phyloP scores from a whole-genome alignment of 768 basidiomycete species.

The Rubroboletus satanas region DNA sequence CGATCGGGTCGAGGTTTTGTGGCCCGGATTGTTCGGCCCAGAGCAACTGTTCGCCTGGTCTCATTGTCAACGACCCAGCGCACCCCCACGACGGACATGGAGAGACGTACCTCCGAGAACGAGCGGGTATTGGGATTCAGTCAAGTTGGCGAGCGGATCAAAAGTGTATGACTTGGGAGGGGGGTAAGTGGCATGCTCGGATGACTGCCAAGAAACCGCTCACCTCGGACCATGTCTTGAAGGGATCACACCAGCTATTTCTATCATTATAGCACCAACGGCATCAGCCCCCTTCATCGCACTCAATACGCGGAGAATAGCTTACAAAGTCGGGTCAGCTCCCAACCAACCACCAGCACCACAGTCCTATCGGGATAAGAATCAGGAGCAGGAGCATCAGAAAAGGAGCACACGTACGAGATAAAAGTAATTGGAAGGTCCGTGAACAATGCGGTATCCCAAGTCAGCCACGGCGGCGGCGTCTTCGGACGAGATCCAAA shows the following conservation, averaged over 20 bases:
- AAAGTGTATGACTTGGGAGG: slow-evolving; percentile 41
- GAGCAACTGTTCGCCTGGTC: slow-evolving; percentile 36
- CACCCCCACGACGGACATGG: neutral
- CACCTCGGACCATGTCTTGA: slow-evolving; percentile 50
- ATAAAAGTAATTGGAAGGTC: slow-evolving; percentile 52
- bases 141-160: slow-evolving; percentile 45
- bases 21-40: slow-evolving; percentile 48
- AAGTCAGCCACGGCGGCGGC: slow-evolving; percentile 36
- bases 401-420: slow-evolving; percentile 26
- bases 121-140: slow-evolving; percentile 31
- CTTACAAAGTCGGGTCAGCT: slow-evolving; percentile 29
- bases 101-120: slow-evolving; percentile 35
- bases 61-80: neutral
- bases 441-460: slow-evolving; percentile 45
- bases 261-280: slow-evolving; percentile 11
- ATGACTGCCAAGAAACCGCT: slow-evolving; percentile 11
- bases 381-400: neutral
- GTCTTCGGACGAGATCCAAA: slow-evolving; percentile 46
- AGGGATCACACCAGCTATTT: slow-evolving; percentile 48
- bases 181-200: neutral
- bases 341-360: slow-evolving; percentile 49
- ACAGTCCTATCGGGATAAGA: slow-evolving; percentile 34
- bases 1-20: slow-evolving; percentile 28
- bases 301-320: neutral
- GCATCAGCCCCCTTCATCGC: neutral